phyloP scores from a whole-genome alignment of 495 filamentous ascomycete genomes.

The Talaromyces trachyspermus region DNA sequence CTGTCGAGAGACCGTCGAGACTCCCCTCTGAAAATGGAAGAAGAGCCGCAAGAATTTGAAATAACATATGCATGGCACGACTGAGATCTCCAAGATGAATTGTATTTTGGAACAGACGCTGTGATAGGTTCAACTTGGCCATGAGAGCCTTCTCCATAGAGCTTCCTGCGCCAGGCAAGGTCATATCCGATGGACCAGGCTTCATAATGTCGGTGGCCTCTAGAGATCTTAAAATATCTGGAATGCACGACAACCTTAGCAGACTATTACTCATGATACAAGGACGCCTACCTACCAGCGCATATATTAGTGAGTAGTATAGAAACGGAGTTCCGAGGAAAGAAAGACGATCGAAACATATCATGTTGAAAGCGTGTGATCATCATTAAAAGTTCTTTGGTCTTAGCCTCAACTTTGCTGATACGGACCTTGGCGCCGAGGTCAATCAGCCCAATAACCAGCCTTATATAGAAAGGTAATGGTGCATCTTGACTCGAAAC shows the following conservation, averaged over 20 bases:
- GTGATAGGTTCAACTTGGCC: conserved; percentile 25
- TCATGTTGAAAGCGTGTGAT: conserved; percentile 29
- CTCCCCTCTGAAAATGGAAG: conserved; percentile 9
- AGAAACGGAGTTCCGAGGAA: conserved; percentile 21
- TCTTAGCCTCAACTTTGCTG: conserved; percentile 21
- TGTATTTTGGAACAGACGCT: conserved; percentile 19
- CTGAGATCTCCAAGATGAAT: conserved; percentile 19
- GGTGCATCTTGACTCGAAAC: conserved; percentile 39
- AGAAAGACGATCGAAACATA: conserved; percentile 21
- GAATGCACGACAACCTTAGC: conserved; percentile 12
- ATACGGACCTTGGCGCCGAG: conserved; percentile 21
- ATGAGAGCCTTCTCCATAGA: conserved; percentile 23
- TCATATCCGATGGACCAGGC: conserved; percentile 10
- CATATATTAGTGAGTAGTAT: conserved; percentile 29
- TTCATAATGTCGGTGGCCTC: conserved; percentile 15
- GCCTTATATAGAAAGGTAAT: conserved; percentile 73
- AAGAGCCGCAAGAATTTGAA: conserved; percentile 27
- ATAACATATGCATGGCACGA: conserved; percentile 17
- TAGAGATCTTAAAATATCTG: conserved; percentile 32
- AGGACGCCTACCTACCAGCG: conserved; percentile 19
- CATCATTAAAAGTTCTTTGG: conserved; percentile 23
- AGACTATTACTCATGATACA: not conserved
- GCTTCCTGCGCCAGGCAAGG: conserved; percentile 21
- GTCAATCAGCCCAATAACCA: conserved; percentile 40
- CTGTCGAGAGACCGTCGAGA: not conserved